Percentiles rank a stretch among this genome's conserved stretches.
Evolutionary conservation across 2,329 filamentous ascomycete genomes (phyloP).

Genomic region (Hypoxylon sp.): DNA sequence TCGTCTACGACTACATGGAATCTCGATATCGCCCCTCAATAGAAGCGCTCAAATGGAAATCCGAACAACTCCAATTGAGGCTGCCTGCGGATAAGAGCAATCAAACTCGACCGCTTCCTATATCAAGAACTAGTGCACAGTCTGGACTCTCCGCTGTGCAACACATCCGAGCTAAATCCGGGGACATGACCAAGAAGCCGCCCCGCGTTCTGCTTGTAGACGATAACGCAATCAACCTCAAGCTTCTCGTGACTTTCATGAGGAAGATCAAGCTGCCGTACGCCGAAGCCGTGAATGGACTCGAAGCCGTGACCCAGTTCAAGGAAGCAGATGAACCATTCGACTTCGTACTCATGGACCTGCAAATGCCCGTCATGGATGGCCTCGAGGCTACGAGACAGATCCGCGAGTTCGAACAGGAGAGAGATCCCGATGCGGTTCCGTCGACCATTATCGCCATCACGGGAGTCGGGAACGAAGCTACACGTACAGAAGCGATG

Average conservation of each 20-base stretch:
- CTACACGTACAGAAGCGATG: constrained; percentile 58
- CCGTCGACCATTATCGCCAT: constrained; percentile 60
- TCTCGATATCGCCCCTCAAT: constrained; percentile 30
- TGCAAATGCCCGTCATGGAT: constrained; percentile 65
- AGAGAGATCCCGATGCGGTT: constrained; percentile 50
- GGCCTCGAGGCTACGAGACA: constrained; percentile 57
- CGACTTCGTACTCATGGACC: constrained; percentile 55
- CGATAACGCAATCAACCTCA: constrained; percentile 54
- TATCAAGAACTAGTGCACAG: neutral
- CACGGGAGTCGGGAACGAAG: constrained; percentile 60
- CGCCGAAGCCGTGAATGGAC: constrained; percentile 56
- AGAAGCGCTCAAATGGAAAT: constrained; percentile 34
- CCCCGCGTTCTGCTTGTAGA: constrained; percentile 51
- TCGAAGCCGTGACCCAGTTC: constrained; percentile 57
- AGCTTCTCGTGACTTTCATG: constrained; percentile 54
- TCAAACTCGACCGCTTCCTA: constrained; percentile 17
- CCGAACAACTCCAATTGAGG: constrained; percentile 23
- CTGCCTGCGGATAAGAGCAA: constrained; percentile 7
- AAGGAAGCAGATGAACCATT: constrained; percentile 45
- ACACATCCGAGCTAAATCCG: constrained; percentile 10
- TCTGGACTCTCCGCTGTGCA: constrained; percentile 2
- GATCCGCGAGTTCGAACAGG: constrained; percentile 59
- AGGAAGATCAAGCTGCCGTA: constrained; percentile 53
- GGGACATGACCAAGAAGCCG: constrained; percentile 5
- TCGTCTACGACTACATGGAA: constrained; percentile 22